Percentiles rank a stretch among this genome's conserved stretches.
Conservation (phyloP, 768 basidiomycete species). For the Amanita phalloides region DNA sequence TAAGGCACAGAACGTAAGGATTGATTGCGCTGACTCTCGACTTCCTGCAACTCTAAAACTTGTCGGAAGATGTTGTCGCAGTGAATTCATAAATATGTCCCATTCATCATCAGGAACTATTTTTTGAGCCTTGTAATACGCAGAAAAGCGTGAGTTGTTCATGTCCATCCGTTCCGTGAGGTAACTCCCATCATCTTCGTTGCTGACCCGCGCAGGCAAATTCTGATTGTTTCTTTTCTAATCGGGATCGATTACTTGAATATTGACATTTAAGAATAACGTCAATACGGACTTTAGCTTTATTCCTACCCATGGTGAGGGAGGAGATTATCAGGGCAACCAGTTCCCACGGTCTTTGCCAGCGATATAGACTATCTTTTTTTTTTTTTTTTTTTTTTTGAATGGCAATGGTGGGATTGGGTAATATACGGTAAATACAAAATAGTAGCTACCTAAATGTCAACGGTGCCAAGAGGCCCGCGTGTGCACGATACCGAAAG, state of each 20-base stretch:
- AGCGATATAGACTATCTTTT: too few relatives aligned
- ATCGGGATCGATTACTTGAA: background rate
- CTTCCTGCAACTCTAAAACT: conserved; percentile 91
- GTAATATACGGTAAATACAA: too few relatives aligned
- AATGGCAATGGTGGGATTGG: too few relatives aligned
- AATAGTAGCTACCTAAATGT: too few relatives aligned
- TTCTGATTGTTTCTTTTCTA: background rate
- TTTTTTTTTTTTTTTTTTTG: too few relatives aligned
- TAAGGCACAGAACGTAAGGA: background rate
- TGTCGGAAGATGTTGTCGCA: conserved; percentile 74
- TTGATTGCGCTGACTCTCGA: conserved; percentile 46
- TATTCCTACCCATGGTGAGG: background rate
- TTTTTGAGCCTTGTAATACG: conserved; percentile 67
- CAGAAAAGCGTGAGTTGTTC: conserved; percentile 56
- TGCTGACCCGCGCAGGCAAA: background rate
- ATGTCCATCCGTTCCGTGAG: conserved; percentile 21
- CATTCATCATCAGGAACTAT: conserved; percentile 76
- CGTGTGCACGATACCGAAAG: too few relatives aligned
- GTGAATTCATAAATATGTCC: conserved; percentile 52
- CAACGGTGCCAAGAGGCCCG: too few relatives aligned
- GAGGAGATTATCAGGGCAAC: too few relatives aligned
- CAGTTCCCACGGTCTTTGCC: too few relatives aligned
- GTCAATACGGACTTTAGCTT: conserved; percentile 3
- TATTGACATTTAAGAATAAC: too few relatives aligned
- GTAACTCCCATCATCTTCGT: background rate